A percentile compares a stretch with the other conserved stretches of the same genome.
Conservation (phyloP, 2,329 filamentous ascomycete genomes). For the Aspergillus aculeatus region DNA sequence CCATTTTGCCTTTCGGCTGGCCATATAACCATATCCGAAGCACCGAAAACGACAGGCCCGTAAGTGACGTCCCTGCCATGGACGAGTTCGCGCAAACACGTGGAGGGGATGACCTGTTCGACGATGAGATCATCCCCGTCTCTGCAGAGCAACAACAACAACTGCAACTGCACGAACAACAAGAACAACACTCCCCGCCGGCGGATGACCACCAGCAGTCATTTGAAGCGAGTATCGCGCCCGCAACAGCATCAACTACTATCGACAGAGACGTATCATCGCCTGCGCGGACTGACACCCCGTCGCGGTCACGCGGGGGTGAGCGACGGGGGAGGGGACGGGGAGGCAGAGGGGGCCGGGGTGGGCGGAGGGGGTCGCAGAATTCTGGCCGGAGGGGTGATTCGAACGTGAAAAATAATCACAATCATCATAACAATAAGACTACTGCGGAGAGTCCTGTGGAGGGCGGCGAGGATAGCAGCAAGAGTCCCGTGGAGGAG, state of each 20-base stretch:
- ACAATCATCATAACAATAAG: not conserved
- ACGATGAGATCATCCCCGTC: conserved; percentile 51
- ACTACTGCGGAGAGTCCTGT: not conserved
- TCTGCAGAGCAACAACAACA: conserved; percentile 31
- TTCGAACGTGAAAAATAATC: conserved; percentile 17
- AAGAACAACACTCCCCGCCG: conserved; percentile 5
- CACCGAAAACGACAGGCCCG: conserved; percentile 1
- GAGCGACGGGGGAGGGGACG: conserved; percentile 33
- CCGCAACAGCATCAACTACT: conserved; percentile 7
- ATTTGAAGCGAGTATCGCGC: not conserved
- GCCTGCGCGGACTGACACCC: conserved; percentile 22
- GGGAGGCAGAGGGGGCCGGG: conserved; percentile 25
- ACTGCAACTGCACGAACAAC: conserved; percentile 26
- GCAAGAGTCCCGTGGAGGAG: conserved; percentile 8
- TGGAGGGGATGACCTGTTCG: conserved; percentile 51
- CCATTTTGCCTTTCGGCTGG: not conserved
- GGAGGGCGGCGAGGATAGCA: conserved; percentile 16
- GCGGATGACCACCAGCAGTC: not conserved
- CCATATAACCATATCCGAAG: not conserved
- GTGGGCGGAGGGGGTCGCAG: conserved; percentile 17
- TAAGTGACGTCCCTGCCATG: conserved; percentile 27
- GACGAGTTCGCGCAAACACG: conserved; percentile 53
- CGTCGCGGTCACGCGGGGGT: conserved; percentile 30
- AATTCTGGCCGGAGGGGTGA: conserved; percentile 22
- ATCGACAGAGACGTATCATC: conserved; percentile 15